Evolutionary conservation across 2,329 filamentous ascomycete genomes (phyloP), one percentile per base, ranked within the genome.

Genomic region (Chaetomiaceae sp.): DNA sequence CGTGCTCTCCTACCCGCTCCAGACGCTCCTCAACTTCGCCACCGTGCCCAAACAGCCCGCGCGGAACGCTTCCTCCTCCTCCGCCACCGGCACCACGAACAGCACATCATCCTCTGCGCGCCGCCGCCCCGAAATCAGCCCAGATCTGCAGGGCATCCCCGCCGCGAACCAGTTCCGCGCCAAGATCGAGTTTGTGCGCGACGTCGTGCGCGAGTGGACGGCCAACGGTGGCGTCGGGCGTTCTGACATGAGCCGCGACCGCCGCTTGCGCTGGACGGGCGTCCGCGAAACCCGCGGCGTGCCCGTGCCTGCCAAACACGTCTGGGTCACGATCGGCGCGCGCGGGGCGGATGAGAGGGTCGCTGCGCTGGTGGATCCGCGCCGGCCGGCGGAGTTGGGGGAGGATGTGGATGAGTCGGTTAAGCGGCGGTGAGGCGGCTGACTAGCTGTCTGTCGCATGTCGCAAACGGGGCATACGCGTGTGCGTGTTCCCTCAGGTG

Each of bases 121-220:
- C 19, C 74, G 72, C 51, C 73, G 79, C 4, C 78, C 79, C 9
- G 76, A 81, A 52, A 83, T 84, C 54, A 71, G 75, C 38, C 70
- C 75, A 0, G 75, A 78, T 59, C 65, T 82, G 12, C 78, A 82
- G 61, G 72, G 75, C 46, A 79, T 88, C 46, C 83, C 86, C 0
- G 74, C 77, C 17, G 82, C 83, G 33, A 91, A 91, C 62, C 78
- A 83, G 54, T 79, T 91, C 60, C 78, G 82, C 27, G 74, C 73
- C 56, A 91, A 91, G 69, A 75, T 91, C 47, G 75, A 81, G 49
- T 90, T 90, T 60, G 79, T 90, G 57, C 74, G 76, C 54, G 67
- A 74, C 42, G 75, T 88, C 14, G 74, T 88, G 10, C 75, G 75
- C 53, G 83, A 88, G 62, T 91, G 86, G 86, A 76, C 81, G 11